These are phyloP conservation scores for Macrocystidia cucumis DNA, from an alignment of 1,284 basidiomycete species.

Conservation along the genomic window DNA sequence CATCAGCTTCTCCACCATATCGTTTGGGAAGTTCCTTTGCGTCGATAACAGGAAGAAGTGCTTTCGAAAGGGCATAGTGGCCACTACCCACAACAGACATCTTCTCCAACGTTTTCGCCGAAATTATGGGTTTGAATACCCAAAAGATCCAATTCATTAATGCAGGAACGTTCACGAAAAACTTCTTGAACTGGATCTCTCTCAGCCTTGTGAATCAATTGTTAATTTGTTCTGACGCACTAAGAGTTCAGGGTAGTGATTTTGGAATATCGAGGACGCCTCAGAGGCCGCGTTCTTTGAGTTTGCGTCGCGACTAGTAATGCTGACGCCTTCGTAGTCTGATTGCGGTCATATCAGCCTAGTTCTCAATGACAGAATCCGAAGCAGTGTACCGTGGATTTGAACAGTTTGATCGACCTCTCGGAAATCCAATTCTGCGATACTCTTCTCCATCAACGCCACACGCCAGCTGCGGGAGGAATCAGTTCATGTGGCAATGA, in stretches of 20 bases:
- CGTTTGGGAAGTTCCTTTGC: slow-evolving; percentile 45
- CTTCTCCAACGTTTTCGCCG: slow-evolving; percentile 64
- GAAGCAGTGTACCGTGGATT: slow-evolving; percentile 49
- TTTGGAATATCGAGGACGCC: slow-evolving; percentile 62
- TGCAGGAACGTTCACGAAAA: slow-evolving; percentile 72
- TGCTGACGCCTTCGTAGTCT: slow-evolving; percentile 71
- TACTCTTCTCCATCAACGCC: slow-evolving; percentile 62
- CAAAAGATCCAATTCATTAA: slow-evolving; percentile 75
- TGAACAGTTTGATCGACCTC: slow-evolving; percentile 70
- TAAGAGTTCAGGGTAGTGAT: slow-evolving; percentile 71
- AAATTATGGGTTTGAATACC: slow-evolving; percentile 69
- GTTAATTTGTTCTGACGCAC: slow-evolving; percentile 29
- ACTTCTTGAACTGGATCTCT: slow-evolving; percentile 51
- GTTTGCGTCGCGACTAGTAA: slow-evolving; percentile 60
- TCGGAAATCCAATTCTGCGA: slow-evolving; percentile 60
- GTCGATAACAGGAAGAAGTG: slow-evolving; percentile 47
- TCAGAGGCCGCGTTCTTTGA: slow-evolving; percentile 69
- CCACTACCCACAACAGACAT: slow-evolving; percentile 71
- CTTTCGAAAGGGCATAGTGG: slow-evolving; percentile 44
- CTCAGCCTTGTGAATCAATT: not conserved
- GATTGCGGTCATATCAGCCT: not conserved
- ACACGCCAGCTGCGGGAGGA: slow-evolving; percentile 56
- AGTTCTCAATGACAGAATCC: not conserved
- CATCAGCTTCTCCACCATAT: slow-evolving; percentile 58
- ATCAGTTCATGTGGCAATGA: slow-evolving; percentile 3